Conservation (phyloP, 495 filamentous ascomycete genomes). For the Bathelium albidoporum region DNA sequence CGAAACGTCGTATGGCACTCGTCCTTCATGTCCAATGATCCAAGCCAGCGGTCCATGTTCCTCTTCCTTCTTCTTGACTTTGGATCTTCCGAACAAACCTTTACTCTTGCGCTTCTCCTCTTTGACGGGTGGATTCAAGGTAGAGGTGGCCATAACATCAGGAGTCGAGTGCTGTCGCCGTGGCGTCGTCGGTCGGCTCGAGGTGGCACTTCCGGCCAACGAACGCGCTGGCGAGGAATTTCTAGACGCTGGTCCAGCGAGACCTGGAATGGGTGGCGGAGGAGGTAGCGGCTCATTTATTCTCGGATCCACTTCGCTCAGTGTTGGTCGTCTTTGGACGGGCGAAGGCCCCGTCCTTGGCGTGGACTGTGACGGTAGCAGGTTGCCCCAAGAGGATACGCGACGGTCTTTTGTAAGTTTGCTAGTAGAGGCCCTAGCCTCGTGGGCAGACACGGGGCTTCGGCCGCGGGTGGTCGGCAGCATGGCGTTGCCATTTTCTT, state of each 20-base stretch:
- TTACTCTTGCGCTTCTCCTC: constrained; percentile 18
- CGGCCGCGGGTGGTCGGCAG: neutral
- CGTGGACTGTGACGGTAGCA: neutral
- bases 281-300: neutral
- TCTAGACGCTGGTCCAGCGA: neutral
- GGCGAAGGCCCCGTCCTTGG: neutral
- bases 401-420: constrained; percentile 2
- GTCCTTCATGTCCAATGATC: constrained; percentile 19
- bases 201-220: neutral
- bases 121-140: neutral
- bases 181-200: neutral
- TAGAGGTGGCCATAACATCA: neutral
- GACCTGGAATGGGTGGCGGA: neutral
- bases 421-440: neutral
- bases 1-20: constrained; percentile 14
- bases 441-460: neutral
- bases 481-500: neutral
- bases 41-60: constrained; percentile 18
- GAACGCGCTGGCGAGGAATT: neutral
- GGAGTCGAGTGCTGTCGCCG: neutral
- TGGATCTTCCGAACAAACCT: constrained; percentile 14
- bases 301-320: neutral
- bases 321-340: neutral
- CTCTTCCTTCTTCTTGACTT: constrained; percentile 11
- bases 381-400: neutral